Base-by-base conservation (phyloP, 2,329 filamentous ascomycete genomes). In the Eurotiales sp. region DNA sequence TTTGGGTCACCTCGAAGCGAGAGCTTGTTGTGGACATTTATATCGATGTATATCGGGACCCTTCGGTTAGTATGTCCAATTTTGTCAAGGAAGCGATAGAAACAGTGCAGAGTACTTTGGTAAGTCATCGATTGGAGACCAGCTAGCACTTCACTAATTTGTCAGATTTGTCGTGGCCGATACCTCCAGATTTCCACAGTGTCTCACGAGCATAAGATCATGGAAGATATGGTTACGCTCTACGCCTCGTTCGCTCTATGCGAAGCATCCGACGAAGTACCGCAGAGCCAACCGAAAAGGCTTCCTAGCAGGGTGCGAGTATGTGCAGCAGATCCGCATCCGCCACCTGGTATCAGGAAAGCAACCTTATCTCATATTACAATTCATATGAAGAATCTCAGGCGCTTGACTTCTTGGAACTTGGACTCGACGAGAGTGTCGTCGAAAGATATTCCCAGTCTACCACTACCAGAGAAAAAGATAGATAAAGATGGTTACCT, bases 1-100 rank as follows among this genome's bases (percentile, higher is more conserved):
- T 21, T 32, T 53, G 51, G 51, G n/a, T 53, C 15, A 45, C 27
- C n/a, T 17, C 36, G 11, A 49, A 49, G 10, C 46, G 40, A 23
- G 34, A 53, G 37, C 32, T 53, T 19, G 22, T 11, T 1, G 39
- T 53, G 46, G 41, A 49, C 14, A 15, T 53, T 19, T 30, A 48
- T 15, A 29, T 53, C 22, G 40, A 49, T 37, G 29, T 32, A 8
- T 40, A 23, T 34, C 25, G 19, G 30, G 34, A 32, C 6, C 21
- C 41, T 14, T 40, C 37, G 17, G 40, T 25, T 7, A n/a, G 39
- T 22, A 11, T 49, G 14, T 29, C 41, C 8, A 22, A 39, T 34
- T 25, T 53, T 43, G 25, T 53, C 22, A 29, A 53, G 22, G 39
- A 45, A 45, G 25, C 42, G 11, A 40, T 49, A 12, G 45, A 45